A percentile compares a stretch with the other conserved stretches of the same genome.
Evolutionary conservation across 129 eudicot genomes (phyloP).

Genomic region (Arctium lappa): DNA sequence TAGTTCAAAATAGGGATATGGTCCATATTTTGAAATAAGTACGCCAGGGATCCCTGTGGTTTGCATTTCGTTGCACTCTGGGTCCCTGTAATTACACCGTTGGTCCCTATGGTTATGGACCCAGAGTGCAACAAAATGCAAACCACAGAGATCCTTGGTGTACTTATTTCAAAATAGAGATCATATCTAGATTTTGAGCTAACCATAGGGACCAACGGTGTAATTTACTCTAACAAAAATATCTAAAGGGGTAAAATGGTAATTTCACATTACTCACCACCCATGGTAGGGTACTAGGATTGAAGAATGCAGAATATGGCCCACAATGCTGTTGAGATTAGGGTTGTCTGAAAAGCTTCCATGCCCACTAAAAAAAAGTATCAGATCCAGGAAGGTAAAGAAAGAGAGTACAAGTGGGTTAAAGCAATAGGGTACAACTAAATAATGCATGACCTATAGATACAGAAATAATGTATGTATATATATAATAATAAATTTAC

Average conservation of each 20-base stretch:
- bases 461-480: background rate
- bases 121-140: no score
- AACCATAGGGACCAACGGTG: no score
- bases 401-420: no score
- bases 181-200: no score
- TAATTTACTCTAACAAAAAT: background rate
- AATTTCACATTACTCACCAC: constrained; percentile 41
- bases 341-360: constrained; percentile 80
- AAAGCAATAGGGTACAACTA: constrained; percentile 7
- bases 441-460: background rate
- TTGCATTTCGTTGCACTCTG: no score
- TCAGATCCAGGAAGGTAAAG: constrained; percentile 15
- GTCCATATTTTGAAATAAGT: no score
- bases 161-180: no score
- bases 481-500: constrained; percentile 17
- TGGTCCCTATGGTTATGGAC: no score
- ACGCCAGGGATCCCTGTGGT: no score
- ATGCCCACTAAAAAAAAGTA: constrained; percentile 50
- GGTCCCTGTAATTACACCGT: no score
- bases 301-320: constrained; percentile 71
- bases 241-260: background rate
- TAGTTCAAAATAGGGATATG: no score
- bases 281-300: constrained; percentile 91
- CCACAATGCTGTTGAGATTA: constrained; percentile 56
- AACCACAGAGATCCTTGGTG: no score